Base-by-base conservation (phyloP, 495 filamentous ascomycete species). In the Penicillium pancosmium region DNA sequence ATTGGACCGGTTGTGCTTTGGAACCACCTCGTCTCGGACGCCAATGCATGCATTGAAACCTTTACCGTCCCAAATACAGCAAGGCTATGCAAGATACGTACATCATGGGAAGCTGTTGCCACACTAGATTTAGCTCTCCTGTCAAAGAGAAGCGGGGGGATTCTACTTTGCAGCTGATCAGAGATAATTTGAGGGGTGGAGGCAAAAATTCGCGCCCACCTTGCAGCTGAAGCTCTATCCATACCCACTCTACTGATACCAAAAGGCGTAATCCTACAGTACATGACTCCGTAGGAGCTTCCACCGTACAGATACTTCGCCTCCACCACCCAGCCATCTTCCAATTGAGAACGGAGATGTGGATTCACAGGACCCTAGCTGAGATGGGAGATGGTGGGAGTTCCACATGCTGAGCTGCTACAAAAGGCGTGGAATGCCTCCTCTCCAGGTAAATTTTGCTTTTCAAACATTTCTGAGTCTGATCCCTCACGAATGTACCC, bases 41-140 rank as follows among this genome's bases (percentile, higher is more conserved):
- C 40, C 18, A 55, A 58, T 52, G 56, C 63, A 59, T 57, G 61
- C 58, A 60, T 41, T 57, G 35, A 59, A 54, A 18, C 36, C 31
- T 59, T 16, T 35, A 34, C 31, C 46, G 2, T 4, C 40, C 31
- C 48, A 51, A n/a, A 43, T 25, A 44, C 27, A 48, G 18, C 33
- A 38, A 52, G 12, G 31, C 38, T 19, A 50, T 44, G 54, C 18
- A 5, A 21, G 38, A 31, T 19, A 23, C 8, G 18, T 21, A 34
- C 19, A 35, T 54, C n/a, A 48, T 48, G 38, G 40, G 38, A 55
- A 44, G 18, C 23, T 31, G 21, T 54, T 53, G 48, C 50, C 34
- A 43, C 38, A 56, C 54, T 50, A 21, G 27, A 31, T 18, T 47
- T 44, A 52, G 41, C 52, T 27, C 25, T 18, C 7, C 15, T 15